These are phyloP conservation scores for Aspergillus affinis DNA, from an alignment of 495 filamentous ascomycete genomes.

Conservation along the genomic window DNA sequence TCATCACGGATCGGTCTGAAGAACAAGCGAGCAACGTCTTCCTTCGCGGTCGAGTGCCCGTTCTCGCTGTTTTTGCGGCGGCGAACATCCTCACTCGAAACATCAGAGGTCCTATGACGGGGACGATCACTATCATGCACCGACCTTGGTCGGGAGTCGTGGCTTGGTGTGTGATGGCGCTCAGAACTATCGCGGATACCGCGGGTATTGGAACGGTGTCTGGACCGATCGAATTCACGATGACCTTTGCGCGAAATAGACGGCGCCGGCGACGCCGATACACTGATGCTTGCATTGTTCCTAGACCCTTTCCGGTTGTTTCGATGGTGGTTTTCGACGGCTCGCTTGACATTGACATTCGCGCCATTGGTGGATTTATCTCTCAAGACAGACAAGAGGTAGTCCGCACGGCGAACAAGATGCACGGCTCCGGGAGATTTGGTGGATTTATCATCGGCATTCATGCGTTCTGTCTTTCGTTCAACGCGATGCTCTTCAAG, in stretches of 20 bases:
- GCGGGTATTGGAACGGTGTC: conserved; percentile 49
- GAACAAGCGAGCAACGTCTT: conserved; percentile 55
- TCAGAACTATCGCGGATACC: conserved; percentile 47
- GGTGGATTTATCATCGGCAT: conserved; percentile 69
- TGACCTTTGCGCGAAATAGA: conserved; percentile 46
- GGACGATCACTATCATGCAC: conserved; percentile 34
- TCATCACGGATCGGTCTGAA: conserved; percentile 61
- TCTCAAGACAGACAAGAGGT: conserved; percentile 85
- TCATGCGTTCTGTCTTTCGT: conserved; percentile 86
- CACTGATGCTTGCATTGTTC: conserved; percentile 40
- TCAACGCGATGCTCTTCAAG: conserved; percentile 97
- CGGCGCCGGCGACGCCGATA: conserved; percentile 57
- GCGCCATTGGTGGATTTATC: conserved; percentile 69
- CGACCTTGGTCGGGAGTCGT: conserved; percentile 40
- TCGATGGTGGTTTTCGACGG: conserved; percentile 85
- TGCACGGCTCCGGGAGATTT: conserved; percentile 96
- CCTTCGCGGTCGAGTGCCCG: conserved; percentile 38
- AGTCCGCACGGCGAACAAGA: conserved; percentile 90
- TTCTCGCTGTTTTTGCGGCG: conserved; percentile 45
- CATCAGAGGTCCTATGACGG: conserved; percentile 41
- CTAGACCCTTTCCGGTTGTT: conserved; percentile 70
- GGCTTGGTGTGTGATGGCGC: conserved; percentile 43
- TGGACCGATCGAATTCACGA: conserved; percentile 52
- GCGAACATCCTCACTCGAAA: conserved; percentile 40
- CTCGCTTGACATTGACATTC: conserved; percentile 66